Base-by-base conservation (phyloP, 148 eudicot genomes). In the Rhododendron mucronatum region DNA sequence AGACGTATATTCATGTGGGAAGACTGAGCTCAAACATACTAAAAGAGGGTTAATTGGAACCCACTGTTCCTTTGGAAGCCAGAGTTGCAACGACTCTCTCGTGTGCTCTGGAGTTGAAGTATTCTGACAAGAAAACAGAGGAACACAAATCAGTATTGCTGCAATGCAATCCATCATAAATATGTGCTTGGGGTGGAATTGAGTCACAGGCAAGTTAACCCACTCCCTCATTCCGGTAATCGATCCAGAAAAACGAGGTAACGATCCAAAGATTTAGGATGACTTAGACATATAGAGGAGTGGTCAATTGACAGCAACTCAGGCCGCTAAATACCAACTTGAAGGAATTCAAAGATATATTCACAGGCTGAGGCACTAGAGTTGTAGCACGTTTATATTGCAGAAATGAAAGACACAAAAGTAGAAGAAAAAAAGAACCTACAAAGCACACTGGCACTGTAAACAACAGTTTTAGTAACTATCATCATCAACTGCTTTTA, bases 11-110 rank as follows among this genome's bases (percentile, higher is more conserved):
- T 23, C 44, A 48, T 28, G 18, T 15, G 28, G 26, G 28, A 48
- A 74, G 80, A 84, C 30, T 35, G 71, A 53, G 51, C 69, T 26
- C 12, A 69, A n/a, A 86, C 95, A 82, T 93, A 96, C 98, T 98
- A 97, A 88, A 82, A 97, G 99, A 63, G 98, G 98, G 90, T 97
- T 95, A 59, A 97, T 93, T 51, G 99, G 92, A 86, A 88, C 96
- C 99, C 99, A 97, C 88, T 95, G 95, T 88, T 97, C 99, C 91
- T 94, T 94, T n/a, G 98, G 98, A 86, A 97, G 98, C 99, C 99
- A 97, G 77, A 85, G 92, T 88, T 97, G 92, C 91, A 97, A 85
- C 13, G 95, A 92, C 82, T 85, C 92, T 86, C 99, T 91, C 7
- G 99, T 97, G 91, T 95, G 90, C 94, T 97, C 98, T 1, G 99